Conservation (phyloP, 306 rosid genomes). For the Benincasa hispida region DNA sequence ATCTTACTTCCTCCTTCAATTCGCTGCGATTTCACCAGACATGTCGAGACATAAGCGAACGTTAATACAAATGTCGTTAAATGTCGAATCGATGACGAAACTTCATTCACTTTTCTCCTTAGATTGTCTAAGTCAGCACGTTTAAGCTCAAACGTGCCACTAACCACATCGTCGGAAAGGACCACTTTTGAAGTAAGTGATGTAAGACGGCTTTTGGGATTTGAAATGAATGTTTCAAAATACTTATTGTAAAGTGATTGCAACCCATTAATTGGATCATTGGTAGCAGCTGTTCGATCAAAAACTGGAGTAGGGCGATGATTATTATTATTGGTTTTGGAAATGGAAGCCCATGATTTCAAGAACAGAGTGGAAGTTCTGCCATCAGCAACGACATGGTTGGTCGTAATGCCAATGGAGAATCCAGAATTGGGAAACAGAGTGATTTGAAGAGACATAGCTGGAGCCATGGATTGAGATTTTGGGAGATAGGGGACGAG, state of each 20-base stretch:
- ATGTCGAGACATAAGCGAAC: constrained; percentile 11
- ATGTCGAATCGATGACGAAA: constrained; percentile 1
- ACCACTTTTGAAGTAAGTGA: neutral
- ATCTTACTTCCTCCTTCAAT: neutral
- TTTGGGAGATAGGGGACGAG: constrained; percentile 24
- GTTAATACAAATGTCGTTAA: constrained; percentile 21
- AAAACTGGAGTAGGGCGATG: constrained; percentile 10
- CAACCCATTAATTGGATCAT: neutral
- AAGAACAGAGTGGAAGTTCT: constrained; percentile 32
- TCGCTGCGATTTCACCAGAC: constrained; percentile 19
- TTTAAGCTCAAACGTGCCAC: constrained; percentile 14
- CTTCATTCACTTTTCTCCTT: neutral
- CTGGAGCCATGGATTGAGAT: neutral
- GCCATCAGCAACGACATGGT: constrained; percentile 41
- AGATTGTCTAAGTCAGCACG: constrained; percentile 1
- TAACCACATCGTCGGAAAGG: neutral
- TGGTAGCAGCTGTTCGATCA: constrained; percentile 15
- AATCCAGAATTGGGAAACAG: constrained; percentile 31
- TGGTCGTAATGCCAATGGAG: constrained; percentile 23
- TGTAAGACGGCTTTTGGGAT: neutral
- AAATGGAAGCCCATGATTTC: constrained; percentile 38
- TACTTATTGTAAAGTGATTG: neutral
- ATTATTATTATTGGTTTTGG: neutral
- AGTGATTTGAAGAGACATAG: constrained; percentile 35
- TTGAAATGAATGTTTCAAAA: neutral